phyloP scores from a whole-genome alignment of 768 basidiomycete species.

The Lactarius evosmus region DNA sequence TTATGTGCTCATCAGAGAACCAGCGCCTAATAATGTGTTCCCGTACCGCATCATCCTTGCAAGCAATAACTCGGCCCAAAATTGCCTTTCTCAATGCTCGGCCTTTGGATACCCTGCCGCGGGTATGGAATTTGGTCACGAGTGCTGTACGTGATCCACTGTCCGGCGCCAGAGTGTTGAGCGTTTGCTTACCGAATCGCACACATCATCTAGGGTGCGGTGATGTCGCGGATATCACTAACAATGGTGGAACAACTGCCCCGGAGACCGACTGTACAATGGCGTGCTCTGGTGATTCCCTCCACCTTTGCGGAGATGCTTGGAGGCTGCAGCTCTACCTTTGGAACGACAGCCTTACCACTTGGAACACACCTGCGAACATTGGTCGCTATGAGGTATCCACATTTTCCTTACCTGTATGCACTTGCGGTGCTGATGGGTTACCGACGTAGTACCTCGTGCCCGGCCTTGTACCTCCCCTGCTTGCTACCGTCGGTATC shows the following conservation, averaged over 20 bases:
- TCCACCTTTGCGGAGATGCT: conserved; percentile 65
- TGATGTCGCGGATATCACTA: conserved; percentile 52
- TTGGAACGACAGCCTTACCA: conserved; percentile 41
- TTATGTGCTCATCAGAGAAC: conserved; percentile 43
- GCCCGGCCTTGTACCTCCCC: conserved; percentile 63
- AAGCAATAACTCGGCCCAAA: conserved; percentile 58
- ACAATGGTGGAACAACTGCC: conserved; percentile 35
- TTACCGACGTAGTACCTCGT: conserved; percentile 40
- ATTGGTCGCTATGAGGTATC: conserved; percentile 69
- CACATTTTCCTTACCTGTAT: neutral
- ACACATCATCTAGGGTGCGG: conserved; percentile 55
- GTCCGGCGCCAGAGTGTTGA: neutral
- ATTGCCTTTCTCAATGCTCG: conserved; percentile 66
- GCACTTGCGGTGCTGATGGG: neutral
- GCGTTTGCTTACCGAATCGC: conserved; percentile 4
- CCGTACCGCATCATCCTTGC: conserved; percentile 57
- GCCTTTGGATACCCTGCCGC: conserved; percentile 69
- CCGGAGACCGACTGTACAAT: conserved; percentile 42
- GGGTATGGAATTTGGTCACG: conserved; percentile 64
- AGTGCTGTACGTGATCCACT: conserved; percentile 59
- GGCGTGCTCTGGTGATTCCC: conserved; percentile 69
- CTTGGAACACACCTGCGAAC: conserved; percentile 63
- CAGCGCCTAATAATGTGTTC: conserved; percentile 45
- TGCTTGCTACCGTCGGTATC: conserved; percentile 71
- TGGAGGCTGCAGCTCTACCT: conserved; percentile 43